These are phyloP conservation scores for Vitis hybrid DNA, from an alignment of 177 flowering plant species.

Conservation along the genomic window DNA sequence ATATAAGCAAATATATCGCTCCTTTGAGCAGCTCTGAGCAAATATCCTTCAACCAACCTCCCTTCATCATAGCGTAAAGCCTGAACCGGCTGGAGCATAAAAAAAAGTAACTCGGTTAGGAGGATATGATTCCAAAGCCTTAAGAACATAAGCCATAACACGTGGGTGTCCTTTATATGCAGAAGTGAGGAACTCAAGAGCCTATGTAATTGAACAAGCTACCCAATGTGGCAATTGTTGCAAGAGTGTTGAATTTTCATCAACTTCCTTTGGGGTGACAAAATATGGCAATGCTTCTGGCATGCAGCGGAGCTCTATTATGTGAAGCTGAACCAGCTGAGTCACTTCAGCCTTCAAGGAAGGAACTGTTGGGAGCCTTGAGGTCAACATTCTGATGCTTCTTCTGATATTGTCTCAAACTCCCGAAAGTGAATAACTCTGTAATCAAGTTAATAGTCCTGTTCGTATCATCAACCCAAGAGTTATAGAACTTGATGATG, in stretches of 20 bases:
- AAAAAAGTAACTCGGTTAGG: constrained; percentile 92
- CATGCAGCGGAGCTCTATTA: constrained; percentile 71
- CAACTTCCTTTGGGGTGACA: constrained; percentile 93
- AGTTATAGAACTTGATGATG: too few species aligned
- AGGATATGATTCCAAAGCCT: constrained; percentile 97
- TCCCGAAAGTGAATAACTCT: too few species aligned
- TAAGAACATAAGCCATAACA: constrained; percentile 97
- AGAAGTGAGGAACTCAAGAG: constrained; percentile 92
- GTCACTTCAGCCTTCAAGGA: too few species aligned
- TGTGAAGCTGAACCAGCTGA: constrained; percentile 48
- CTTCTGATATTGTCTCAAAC: too few species aligned
- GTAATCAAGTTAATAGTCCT: too few species aligned
- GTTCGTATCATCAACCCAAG: too few species aligned
- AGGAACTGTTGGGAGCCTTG: too few species aligned
- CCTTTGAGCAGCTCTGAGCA: constrained; percentile 35
- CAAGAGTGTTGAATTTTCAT: constrained; percentile 80
- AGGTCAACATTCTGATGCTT: too few species aligned
- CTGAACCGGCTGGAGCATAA: constrained; percentile 98
- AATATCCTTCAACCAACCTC: constrained; percentile 89
- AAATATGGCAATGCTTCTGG: constrained; percentile 96
- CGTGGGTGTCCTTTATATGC: constrained; percentile 95
- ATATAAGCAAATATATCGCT: constrained; percentile 79
- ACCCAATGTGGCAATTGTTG: constrained; percentile 99
- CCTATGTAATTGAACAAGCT: constrained; percentile 94
- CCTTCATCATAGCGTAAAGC: constrained; percentile 90